phyloP scores from a whole-genome alignment of 1,139 yeast species.

The Schizosaccharomyces versatilis region DNA sequence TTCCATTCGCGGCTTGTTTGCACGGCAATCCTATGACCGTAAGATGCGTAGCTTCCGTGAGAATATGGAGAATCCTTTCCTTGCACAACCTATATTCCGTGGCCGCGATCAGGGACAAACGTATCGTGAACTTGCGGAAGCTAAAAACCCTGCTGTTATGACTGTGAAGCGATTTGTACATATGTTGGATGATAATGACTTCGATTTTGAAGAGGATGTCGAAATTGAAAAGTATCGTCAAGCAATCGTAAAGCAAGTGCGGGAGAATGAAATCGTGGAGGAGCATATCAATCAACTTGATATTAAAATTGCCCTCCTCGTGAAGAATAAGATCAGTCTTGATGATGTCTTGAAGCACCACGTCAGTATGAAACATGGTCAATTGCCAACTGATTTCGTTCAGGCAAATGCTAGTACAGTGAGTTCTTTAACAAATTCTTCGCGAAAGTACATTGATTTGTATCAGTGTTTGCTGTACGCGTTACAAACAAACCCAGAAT shows the following conservation, averaged over 20 bases:
- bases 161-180: conserved; percentile 62
- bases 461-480: conserved; percentile 65
- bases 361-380: conserved; percentile 14
- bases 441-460: conserved; percentile 28
- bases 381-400: conserved; percentile 7
- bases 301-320: conserved; percentile 53
- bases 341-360: conserved; percentile 49
- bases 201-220: conserved; percentile 56
- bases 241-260: conserved; percentile 39
- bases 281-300: conserved; percentile 60
- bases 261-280: conserved; percentile 45
- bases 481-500: conserved; percentile 64
- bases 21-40: background rate
- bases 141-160: conserved; percentile 53
- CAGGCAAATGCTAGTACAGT: conserved; percentile 20
- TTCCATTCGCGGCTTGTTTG: background rate
- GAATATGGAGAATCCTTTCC: conserved; percentile 37
- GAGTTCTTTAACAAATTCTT: conserved; percentile 22
- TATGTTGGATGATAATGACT: conserved; percentile 49
- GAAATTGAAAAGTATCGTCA: conserved; percentile 48
- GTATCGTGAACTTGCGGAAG: conserved; percentile 45
- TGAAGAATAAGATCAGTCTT: conserved; percentile 55
- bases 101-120: conserved; percentile 51
- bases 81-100: conserved; percentile 53
- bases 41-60: conserved; percentile 31